These are phyloP conservation scores for Eucalyptus curtisii DNA, from an alignment of 345 rosid species.

Conservation along the genomic window DNA sequence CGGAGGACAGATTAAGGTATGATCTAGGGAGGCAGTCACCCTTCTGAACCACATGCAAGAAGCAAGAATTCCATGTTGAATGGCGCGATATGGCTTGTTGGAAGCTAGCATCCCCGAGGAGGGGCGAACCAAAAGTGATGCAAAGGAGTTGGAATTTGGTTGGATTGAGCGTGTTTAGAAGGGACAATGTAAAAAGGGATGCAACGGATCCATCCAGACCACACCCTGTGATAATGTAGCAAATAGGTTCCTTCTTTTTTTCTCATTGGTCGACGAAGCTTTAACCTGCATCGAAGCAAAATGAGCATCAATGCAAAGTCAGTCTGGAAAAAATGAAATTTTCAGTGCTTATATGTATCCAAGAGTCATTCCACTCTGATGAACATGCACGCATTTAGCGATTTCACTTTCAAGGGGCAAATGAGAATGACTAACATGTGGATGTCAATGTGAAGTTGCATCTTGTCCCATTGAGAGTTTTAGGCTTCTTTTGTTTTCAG, in stretches of 20 bases:
- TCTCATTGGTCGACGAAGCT: background rate
- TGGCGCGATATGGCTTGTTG: conserved; percentile 16
- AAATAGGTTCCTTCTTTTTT: no score
- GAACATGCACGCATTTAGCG: background rate
- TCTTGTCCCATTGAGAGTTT: no score
- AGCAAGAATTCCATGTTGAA: conserved; percentile 32
- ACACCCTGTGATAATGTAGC: conserved; percentile 35
- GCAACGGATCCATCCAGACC: conserved; percentile 57
- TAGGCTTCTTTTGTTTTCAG: no score
- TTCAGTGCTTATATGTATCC: no score
- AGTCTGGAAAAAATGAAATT: background rate
- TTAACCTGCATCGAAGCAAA: background rate
- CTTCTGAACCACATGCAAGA: conserved; percentile 33
- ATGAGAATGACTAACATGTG: no score
- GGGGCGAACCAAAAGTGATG: conserved; percentile 65
- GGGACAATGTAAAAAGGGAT: conserved; percentile 50
- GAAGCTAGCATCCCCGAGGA: conserved; percentile 25
- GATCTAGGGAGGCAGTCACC: conserved; percentile 3
- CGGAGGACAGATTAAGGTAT: background rate
- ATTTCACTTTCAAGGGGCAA: background rate
- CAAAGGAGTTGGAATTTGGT: conserved; percentile 20
- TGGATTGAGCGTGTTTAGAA: conserved; percentile 21
- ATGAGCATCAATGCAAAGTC: background rate
- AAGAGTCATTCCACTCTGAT: no score
- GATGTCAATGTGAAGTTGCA: no score